Base-by-base conservation (phyloP, 2,329 filamentous ascomycete species). In the Talaromyces amestolkiae region DNA sequence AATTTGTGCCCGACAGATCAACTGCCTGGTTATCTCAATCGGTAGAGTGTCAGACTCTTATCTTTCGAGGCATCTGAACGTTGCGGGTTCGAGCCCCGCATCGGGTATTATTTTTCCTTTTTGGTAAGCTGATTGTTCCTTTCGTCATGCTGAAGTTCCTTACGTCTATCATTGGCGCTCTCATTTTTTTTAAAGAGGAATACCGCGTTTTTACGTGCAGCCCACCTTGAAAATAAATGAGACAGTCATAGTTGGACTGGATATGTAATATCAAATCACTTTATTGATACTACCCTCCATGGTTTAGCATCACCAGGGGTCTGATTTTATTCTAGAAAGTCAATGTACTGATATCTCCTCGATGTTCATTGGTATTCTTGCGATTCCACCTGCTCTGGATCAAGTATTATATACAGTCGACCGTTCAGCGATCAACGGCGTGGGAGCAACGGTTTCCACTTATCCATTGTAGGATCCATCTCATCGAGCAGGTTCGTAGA, bases 381-480 rank as follows among this genome's bases (percentile, higher is more conserved):
- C 33, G 15, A 24, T 2, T 17, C 11, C 13, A 24, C 19, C 15
- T 11, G n/a, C 5, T 37, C 22, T 11, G 4, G 2, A 4, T 17
- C 37, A 22, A 1, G 3, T 37, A n/a, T 19, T 22, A 19, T 54
- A 54, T 54, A 35, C 49, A 22, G 27, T 54, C 7, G 9, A 54
- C 8, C 1, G 8, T 56, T 7, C 33, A n/a, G 13, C 37, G 27
- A 35, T 58, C 47, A 59, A n/a, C 60, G 64, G 17, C 51, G 41
- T 24, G 64, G 64, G n/a, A 31, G 35, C 24, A 66, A 63, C 11
- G 64, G 64, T 51, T 66, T 62, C 64, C 64, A 66, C 47, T 62
- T 51, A 19, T 66, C 53, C 35, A 66, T 47, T 11, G 60, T 45
- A 35, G 59, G 45, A 31, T 53, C 64, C 11, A 43, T 22, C 3